Base-by-base conservation (phyloP, 202 grass and related monocot species). In the Eragrostis tef region DNA sequence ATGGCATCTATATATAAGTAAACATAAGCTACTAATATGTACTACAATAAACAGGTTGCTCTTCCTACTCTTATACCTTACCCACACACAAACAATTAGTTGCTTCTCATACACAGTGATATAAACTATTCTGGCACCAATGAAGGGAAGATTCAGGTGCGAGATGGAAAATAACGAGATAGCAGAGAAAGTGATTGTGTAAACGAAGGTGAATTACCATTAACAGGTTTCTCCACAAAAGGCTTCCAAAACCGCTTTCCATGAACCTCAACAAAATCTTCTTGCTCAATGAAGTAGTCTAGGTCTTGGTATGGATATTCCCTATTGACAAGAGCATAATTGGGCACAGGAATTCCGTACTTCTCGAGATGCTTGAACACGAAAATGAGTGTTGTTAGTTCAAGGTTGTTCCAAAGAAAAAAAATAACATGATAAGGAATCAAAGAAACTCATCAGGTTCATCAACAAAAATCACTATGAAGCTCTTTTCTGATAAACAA, bases 141-240 rank as follows among this genome's bases (percentile, higher is more conserved):
- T 24, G 49, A 77, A 25, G 22, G 24, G 11, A 27, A 72, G 82
- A 79, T 63, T 73, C 19, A 45, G 8, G 62, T 64, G 29, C 29
- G 45, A 75, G 10, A 24, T 25, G 17, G 45, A 6, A 70, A 69
- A 83, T 64, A 68, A 19, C 1, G 15, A 29, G 21, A 31, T 22
- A 54, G 14, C 41, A 70, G 16, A 74, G 45, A 73, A 71, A 79
- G 48, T 52, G 78, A 78, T 71, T 78, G 14, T 34, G 19, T 70
- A 84, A 63, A 83, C 81, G 65, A 43, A 57, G 20, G 45, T 16
- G 66, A 34, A 74, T 90, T 91, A 99, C 96, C 96, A 90, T 95
- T 82, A 39, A 91, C 81, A 87, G 96, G 96, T 90, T 99, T 99
- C 89, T 99, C 96, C 89, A 99, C 96, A 79, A 99, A 99, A 61